These are phyloP conservation scores for Cladosporium sp. DNA, from an alignment of 2,329 filamentous ascomycete species.

Conservation along the genomic window DNA sequence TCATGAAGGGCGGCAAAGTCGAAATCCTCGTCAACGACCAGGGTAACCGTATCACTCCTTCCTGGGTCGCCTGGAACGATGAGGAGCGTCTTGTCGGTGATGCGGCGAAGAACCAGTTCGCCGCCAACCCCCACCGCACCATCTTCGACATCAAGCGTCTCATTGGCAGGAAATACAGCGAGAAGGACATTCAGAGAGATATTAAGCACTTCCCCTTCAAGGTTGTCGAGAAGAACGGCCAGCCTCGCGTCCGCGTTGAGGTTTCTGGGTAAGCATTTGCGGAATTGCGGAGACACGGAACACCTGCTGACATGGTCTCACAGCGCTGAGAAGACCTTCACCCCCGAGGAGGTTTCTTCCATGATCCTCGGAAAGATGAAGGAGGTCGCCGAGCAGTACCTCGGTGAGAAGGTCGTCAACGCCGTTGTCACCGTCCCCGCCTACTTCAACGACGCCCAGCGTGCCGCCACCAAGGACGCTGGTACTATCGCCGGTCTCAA, in stretches of 20 bases:
- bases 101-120: constrained; percentile 87
- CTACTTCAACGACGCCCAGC: constrained; percentile 98
- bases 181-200: constrained; percentile 81
- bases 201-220: constrained; percentile 99
- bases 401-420: constrained; percentile 86
- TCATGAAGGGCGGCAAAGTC: constrained; percentile 92
- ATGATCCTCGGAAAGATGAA: constrained; percentile 87
- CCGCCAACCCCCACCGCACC: constrained; percentile 44
- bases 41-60: constrained; percentile 88
- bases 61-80: constrained; percentile 63
- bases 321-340: constrained; percentile 61
- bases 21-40: constrained; percentile 96
- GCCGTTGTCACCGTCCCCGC: constrained; percentile 95
- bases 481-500: constrained; percentile 94
- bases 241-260: constrained; percentile 75
- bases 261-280: constrained; percentile 47
- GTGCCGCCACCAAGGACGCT: constrained; percentile 96
- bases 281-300: neutral
- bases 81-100: constrained; percentile 96
- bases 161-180: constrained; percentile 47
- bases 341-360: constrained; percentile 72
- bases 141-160: constrained; percentile 46
- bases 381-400: constrained; percentile 91
- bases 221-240: constrained; percentile 81
- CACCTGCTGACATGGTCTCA: constrained; percentile 10